Evolutionary conservation across 2,329 filamentous ascomycete species (phyloP), one percentile per base, ranked within the genome.

Genomic region (Delphinella strobiligena): DNA sequence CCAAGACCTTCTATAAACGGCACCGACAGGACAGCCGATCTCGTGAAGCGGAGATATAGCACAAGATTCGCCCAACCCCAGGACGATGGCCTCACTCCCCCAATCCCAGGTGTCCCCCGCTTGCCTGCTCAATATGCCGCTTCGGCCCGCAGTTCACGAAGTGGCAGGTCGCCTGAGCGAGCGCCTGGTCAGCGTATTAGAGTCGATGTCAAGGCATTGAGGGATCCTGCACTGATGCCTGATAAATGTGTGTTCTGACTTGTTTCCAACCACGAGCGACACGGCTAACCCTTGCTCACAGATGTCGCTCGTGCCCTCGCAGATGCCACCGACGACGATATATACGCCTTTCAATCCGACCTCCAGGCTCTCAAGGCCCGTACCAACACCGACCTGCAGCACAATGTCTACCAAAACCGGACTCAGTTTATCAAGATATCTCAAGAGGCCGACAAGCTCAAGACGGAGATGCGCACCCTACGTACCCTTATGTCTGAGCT

Each of bases 341-440:
- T 95, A 44, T 75, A 76, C 48, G 79, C 82, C 37, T 95, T 82
- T 57, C 83, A 93, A 56, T 69, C 74, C 36, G 78, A 78, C 16
- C 67, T 95, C 32, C 78, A 78, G 47, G 81, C 80, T 51, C 69
- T 91, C 41, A 89, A 89, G 61, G 73, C 74, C 48, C 76, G 83
- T 41, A 87, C 86, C 7, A 80, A 82, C 4, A 72, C 78, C 36
- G 88, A 96, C 51, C 69, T 98, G 16, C 89, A 96, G 61, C 85
- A 93, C 55, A 96, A 88, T 61, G 82, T 98, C 37, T 89, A 93
- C 62, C 88, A 95, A 60, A 98, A 98, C 61, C 79, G 91, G 36
- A 93, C 86, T 0, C 91, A 96, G 54, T 98, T 98, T 56, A 96
- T 98, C 69, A 93, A 93, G 62, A 96, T 98, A 61, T 95, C 88